Conservation (phyloP, 148 eudicot species). For the Mesembryanthemum crystallinum region DNA sequence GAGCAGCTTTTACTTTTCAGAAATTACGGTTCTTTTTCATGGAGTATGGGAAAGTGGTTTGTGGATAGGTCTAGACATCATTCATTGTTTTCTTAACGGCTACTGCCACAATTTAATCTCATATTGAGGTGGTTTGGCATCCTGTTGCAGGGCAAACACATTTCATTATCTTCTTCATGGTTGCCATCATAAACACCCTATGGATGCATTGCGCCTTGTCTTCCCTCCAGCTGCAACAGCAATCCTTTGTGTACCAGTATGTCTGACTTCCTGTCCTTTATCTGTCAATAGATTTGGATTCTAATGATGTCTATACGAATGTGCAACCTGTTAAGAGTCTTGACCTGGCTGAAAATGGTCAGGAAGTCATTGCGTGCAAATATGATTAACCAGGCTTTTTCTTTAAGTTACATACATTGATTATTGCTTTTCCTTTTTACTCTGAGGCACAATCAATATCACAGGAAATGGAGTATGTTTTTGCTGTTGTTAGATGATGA, state of each 20-base stretch:
- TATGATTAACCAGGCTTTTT: not conserved
- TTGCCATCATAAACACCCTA: slow-evolving; percentile 91
- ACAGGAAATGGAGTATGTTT: not conserved
- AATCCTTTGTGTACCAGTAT: slow-evolving; percentile 54
- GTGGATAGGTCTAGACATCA: slow-evolving; percentile 9
- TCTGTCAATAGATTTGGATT: not conserved
- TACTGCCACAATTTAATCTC: not conserved
- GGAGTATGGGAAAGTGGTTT: not conserved
- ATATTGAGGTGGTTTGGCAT: not conserved
- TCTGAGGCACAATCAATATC: not conserved
- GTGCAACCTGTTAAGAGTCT: not conserved
- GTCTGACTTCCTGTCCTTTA: slow-evolving; percentile 7
- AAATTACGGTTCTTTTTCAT: not conserved
- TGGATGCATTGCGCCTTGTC: slow-evolving; percentile 82
- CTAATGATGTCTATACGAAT: not conserved
- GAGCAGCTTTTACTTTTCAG: not conserved
- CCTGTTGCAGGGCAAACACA: slow-evolving; percentile 43
- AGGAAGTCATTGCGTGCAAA: not conserved
- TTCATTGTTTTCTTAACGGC: slow-evolving; percentile 13
- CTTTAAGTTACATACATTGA: too few relatives aligned
- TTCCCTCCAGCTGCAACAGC: slow-evolving; percentile 86
- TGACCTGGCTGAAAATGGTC: not conserved
- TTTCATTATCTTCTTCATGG: slow-evolving; percentile 81
- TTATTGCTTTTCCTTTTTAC: not conserved
- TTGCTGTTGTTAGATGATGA: not conserved